These are phyloP conservation scores for Chrysoporthe cubensis DNA, from an alignment of 2,329 filamentous ascomycete genomes.

Conservation along the genomic window DNA sequence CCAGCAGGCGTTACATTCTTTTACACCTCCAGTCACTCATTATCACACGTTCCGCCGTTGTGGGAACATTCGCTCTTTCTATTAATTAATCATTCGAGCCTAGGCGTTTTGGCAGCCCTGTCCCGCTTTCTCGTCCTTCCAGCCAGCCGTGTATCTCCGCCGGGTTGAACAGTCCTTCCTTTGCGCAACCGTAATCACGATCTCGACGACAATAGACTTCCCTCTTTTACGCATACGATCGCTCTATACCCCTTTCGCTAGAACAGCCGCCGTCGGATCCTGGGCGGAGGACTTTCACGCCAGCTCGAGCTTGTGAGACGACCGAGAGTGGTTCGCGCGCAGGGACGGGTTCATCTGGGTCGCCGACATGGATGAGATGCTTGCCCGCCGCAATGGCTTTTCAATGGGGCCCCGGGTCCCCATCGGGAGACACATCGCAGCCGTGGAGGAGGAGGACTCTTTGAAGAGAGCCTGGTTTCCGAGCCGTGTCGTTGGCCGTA, in stretches of 20 bases:
- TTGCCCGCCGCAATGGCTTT: constrained; percentile 31
- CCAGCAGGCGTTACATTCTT: constrained; percentile 62
- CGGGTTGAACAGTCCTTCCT: not conserved
- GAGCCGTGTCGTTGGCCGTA: constrained; percentile 31
- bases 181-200: constrained; percentile 21
- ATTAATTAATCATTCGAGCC: constrained; percentile 16
- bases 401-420: constrained; percentile 36
- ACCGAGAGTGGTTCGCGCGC: not conserved
- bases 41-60: constrained; percentile 30
- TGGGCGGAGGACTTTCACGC: not conserved
- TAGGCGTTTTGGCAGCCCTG: constrained; percentile 13
- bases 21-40: constrained; percentile 47
- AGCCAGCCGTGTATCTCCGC: constrained; percentile 1
- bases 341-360: not conserved
- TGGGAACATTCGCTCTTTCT: constrained; percentile 28
- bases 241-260: constrained; percentile 18
- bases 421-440: constrained; percentile 29
- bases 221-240: constrained; percentile 15
- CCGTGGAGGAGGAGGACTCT: constrained; percentile 12
- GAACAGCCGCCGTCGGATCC: not conserved
- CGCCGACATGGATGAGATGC: constrained; percentile 30
- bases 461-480: constrained; percentile 26
- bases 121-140: constrained; percentile 13
- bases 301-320: not conserved
- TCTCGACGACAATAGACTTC: constrained; percentile 23